Evolutionary conservation across 345 rosid species (phyloP), one percentile per base, ranked within the genome.

Genomic region (Anacardium occidentale): DNA sequence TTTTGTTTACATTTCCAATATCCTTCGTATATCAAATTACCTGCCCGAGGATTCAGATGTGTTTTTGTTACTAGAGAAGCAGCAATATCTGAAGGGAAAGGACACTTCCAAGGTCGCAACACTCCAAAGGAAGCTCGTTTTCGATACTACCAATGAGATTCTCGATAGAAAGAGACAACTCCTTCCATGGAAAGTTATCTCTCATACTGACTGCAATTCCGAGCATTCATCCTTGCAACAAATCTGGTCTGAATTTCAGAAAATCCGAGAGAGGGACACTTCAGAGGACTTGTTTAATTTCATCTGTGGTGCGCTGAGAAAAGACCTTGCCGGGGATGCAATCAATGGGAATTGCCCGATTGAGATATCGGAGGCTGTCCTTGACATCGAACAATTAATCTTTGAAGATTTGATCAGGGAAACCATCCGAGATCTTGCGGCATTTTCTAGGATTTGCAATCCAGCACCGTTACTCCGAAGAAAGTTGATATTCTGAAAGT

Each of bases 361-460:
- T 32, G 96, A 92, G 86, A 71, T 83, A 84, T 89, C 98, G 0
- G 96, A 95, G 66, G 77, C 87, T 0, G 94, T 88, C 53, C 83
- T 95, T 15, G 90, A 89, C 66, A 79, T 92, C 4, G 99, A 95
- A 71, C 79, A 98, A 65, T 82, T 91, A 34, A 72, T 95, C 26
- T 92, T 91, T 78, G 91, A 90, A 85, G 96, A 95, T 75, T 76
- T 95, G 72, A 87, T 95, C 66, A 85, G 90, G 8, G 99, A 95
- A 76, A 87, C 93, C 40, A 92, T 95, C 76, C 54, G 78, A 20
- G 89, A 88, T 79, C 82, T 91, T 24, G 94, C 89, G 58, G 72
- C 80, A 25, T 69, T 77, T 40, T 66, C 80, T 58, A 62, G 82
- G 26, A 79, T 74, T 32, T 64, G 69, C 64, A 64, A 64, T 63